These are phyloP conservation scores for Biancaea sappan DNA, from an alignment of 306 rosid genomes.

Conservation along the genomic window DNA sequence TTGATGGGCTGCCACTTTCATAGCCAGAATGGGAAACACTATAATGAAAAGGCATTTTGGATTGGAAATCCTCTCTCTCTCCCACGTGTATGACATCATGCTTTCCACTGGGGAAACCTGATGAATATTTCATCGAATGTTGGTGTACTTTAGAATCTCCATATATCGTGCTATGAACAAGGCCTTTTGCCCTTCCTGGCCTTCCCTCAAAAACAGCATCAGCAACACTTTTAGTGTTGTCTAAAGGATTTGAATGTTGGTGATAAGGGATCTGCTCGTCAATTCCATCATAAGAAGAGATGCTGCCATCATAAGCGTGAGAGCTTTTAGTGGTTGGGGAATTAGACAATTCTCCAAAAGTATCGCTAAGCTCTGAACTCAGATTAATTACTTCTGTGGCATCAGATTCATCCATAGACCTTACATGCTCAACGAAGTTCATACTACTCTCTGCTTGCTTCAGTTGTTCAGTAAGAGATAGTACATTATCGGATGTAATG, in stretches of 20 bases:
- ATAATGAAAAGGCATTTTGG: constrained; percentile 39
- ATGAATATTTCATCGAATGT: neutral
- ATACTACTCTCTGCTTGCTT: constrained; percentile 36
- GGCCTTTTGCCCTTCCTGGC: constrained; percentile 43
- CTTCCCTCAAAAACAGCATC: constrained; percentile 47
- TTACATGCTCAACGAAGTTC: constrained; percentile 28
- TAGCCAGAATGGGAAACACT: constrained; percentile 45
- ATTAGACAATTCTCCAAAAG: constrained; percentile 42
- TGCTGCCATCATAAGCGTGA: constrained; percentile 74
- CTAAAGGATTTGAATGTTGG: constrained; percentile 37
- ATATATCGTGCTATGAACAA: constrained; percentile 35
- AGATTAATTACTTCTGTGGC: constrained; percentile 39
- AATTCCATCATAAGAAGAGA: constrained; percentile 70
- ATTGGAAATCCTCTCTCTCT: constrained; percentile 47
- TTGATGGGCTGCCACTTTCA: constrained; percentile 52
- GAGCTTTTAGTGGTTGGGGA: constrained; percentile 56
- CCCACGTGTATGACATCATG: constrained; percentile 30
- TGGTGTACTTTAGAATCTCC: constrained; percentile 43
- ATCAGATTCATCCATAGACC: constrained; percentile 46
- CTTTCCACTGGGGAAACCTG: constrained; percentile 44
- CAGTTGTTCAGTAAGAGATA: constrained; percentile 41
- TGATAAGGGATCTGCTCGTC: constrained; percentile 49
- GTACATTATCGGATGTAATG: constrained; percentile 35
- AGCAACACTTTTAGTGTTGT: constrained; percentile 32
- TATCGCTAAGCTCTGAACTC: constrained; percentile 50